phyloP scores from a whole-genome alignment of 345 rosid genomes.

The Alliaria petiolata region DNA sequence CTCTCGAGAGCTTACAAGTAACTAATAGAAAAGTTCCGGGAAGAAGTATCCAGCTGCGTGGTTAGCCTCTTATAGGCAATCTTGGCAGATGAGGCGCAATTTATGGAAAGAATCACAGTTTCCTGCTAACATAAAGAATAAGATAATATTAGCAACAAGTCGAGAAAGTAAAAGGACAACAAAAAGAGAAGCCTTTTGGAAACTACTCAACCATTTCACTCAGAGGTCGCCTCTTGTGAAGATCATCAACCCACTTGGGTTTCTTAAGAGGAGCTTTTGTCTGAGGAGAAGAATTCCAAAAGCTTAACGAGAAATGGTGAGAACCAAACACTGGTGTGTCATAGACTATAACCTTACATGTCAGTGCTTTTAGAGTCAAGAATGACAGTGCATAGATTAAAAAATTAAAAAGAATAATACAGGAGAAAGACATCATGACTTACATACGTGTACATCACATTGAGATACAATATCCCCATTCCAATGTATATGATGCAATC shows the following conservation, averaged over 20 bases:
- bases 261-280: constrained; percentile 40
- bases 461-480: constrained; percentile 45
- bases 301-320: constrained; percentile 73
- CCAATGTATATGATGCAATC: constrained; percentile 81
- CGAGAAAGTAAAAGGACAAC: constrained; percentile 12
- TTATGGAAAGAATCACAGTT: constrained; percentile 61
- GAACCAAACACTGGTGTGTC: constrained; percentile 69
- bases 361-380: constrained; percentile 16
- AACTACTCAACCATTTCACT: constrained; percentile 61
- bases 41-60: constrained; percentile 38
- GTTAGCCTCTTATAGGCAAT: constrained; percentile 34
- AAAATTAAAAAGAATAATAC: neutral
- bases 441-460: constrained; percentile 89
- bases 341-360: constrained; percentile 65
- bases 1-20: constrained; percentile 36
- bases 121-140: constrained; percentile 43
- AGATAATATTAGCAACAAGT: neutral
- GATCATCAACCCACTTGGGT: constrained; percentile 71
- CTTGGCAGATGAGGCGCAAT: constrained; percentile 59
- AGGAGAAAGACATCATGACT: constrained; percentile 51
- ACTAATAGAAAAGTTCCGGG: constrained; percentile 29
- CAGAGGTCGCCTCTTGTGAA: constrained; percentile 46
- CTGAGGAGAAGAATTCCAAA: constrained; percentile 38
- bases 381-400: neutral
- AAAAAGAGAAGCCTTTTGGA: neutral